Evolutionary conservation across 2,329 filamentous ascomycete species (phyloP), one percentile per base, ranked within the genome.

Genomic region (Diatrype stigma): DNA sequence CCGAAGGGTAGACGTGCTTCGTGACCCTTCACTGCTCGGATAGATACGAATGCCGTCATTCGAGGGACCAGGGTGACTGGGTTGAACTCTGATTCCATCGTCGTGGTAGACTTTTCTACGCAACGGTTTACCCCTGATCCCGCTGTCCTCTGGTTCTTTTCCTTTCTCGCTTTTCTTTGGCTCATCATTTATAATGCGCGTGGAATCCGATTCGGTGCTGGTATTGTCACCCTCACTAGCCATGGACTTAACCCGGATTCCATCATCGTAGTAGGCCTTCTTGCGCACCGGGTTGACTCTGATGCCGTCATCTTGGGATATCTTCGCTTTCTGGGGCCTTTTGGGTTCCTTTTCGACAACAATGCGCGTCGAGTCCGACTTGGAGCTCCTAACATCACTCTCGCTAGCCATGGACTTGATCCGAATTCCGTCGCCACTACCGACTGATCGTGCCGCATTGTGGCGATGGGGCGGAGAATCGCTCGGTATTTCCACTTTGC

Each of bases 401-500:
- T 52, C 12, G 45, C 32, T 50, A 2, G 40, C 16, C 40, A 60
- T 57, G 3, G 66, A 60, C 26, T 65, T 72, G 12, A 75, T 70
- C 49, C 74, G 69, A 57, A 74, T 77, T 30, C 68, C 67, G 57
- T 72, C 67, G 49, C 69, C 63, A 51, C 65, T 69, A 51, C 56
- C 67, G 47, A 60, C 68, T 37, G 64, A 77, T 51, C 58, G 70
- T 55, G 67, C 70, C 46, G 60, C 70, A 56, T 58, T 61, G 60
- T 64, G 69, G 48, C 65, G 75, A 42, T 68, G 66, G 2, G 68
- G 61, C 12, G 66, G 63, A 5, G 67, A 61, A 8, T 69, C 63
- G 17, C 77, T 73, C 1, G 77, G 73, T 1, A 74, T 59, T 55
- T 84, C 79, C 7, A 84, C 76, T 56, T 74, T 74, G 47, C 69